Base-by-base conservation (phyloP, 768 basidiomycete genomes). In the Trametes punicea region DNA sequence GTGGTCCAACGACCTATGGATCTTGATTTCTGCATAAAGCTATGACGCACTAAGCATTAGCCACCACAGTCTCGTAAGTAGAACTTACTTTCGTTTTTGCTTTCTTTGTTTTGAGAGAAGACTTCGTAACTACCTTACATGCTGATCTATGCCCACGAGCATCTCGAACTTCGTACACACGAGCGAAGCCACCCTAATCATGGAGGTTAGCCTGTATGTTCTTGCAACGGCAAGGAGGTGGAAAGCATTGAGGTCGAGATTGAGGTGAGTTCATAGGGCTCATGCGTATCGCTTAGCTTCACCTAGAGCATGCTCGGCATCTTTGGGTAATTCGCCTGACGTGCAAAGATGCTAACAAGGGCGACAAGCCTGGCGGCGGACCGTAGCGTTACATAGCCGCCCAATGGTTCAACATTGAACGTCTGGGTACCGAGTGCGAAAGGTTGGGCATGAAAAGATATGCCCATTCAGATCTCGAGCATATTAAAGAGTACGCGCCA, bases 11-110 rank as follows among this genome's bases (percentile, higher is more conserved):
- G 91, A 87, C 57, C 88, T 85, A 71, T 99, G 96, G 45, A 99
- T 93, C 77, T 96, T 97, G 66, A 99, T 99, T 78, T 99, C 96
- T 57, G 96, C 95, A 67, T 94, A 99, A 42, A 99, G 82, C 96
- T 98, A 53, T 30, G 5, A 13, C 3, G 11, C 23, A 15, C 46
- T 40, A 8, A 48, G 18, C 25, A 29, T 8, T 1, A 2, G 15
- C 6, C 13, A 18, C 16, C 15, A 1, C 18, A 4, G 41, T 6
- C 25, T 21, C 25, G 21, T n/a, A 31, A 7, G 29, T 3, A 4
- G 8, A n/a, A 54, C 78, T 49, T 46, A 93, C 95, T 82, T 98
- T 98, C 16, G 93, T 95, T 73, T 96, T 96, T 21, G 93, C 94
- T 71, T 98, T 98, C 75, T 93, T 96, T 16, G 93, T 93, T 75